Evolutionary conservation across 345 rosid genomes (phyloP).

Genomic region (Turritis glabra): DNA sequence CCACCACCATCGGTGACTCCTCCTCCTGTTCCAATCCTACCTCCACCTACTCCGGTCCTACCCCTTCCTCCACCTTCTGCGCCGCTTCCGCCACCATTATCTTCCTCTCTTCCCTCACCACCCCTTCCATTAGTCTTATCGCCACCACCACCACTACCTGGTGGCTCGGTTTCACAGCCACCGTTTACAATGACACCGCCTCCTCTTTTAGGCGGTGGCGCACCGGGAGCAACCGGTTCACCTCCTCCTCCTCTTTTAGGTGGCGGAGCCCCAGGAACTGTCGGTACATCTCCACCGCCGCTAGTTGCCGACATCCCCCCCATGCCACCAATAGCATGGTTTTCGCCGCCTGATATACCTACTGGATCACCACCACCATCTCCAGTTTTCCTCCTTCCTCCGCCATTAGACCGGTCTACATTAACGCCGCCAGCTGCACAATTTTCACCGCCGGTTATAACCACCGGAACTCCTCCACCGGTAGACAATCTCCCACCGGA

Average conservation of each 20-base stretch:
- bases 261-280: neutral
- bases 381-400: conserved; percentile 19
- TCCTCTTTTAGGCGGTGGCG: conserved; percentile 19
- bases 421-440: conserved; percentile 22
- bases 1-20: conserved; percentile 25
- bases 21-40: conserved; percentile 13
- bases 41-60: conserved; percentile 31
- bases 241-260: conserved; percentile 26
- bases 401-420: conserved; percentile 29
- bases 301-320: conserved; percentile 21
- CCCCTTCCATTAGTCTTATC: conserved; percentile 28
- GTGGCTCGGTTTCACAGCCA: conserved; percentile 23
- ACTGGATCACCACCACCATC: conserved; percentile 15
- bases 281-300: neutral
- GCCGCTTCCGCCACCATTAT: conserved; percentile 30
- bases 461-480: conserved; percentile 28
- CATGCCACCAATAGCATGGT: conserved; percentile 29
- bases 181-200: conserved; percentile 23
- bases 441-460: conserved; percentile 16
- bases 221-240: neutral
- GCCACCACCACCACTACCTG: conserved; percentile 30
- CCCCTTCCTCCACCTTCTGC: conserved; percentile 32
- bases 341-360: conserved; percentile 18
- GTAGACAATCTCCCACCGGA: conserved; percentile 13
- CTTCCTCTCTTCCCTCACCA: conserved; percentile 37